Evolutionary conservation across 441 rosid species (phyloP).

Genomic region (Euphorbia celastroides): DNA sequence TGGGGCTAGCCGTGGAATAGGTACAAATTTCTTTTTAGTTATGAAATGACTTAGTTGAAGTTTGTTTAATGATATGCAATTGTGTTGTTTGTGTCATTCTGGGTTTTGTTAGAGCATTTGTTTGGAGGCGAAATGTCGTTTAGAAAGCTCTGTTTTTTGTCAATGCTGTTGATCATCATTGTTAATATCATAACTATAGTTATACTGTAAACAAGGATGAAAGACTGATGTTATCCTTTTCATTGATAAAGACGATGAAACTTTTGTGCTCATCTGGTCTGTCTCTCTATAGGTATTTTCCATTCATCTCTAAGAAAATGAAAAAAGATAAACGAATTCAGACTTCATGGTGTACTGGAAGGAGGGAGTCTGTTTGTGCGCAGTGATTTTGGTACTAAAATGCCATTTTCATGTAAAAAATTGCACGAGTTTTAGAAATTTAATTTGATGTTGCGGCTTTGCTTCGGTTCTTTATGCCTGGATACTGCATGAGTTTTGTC

Average conservation of each 20-base stretch:
- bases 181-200: slow-evolving; percentile 3
- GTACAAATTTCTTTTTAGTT: slow-evolving; percentile 23
- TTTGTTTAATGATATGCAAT: background rate
- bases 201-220: background rate
- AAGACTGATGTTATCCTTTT: background rate
- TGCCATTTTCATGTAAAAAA: too few species aligned
- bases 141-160: background rate
- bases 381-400: background rate
- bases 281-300: too few species aligned
- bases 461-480: background rate
- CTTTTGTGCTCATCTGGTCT: background rate
- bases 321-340: background rate
- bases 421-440: too few species aligned
- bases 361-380: background rate
- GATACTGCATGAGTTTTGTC: background rate
- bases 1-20: slow-evolving; percentile 94
- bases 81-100: background rate
- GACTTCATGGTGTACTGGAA: background rate
- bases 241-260: background rate
- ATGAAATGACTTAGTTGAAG: background rate
- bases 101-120: background rate
- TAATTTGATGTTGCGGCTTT: background rate
- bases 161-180: background rate
- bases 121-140: background rate
- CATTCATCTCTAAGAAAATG: too few species aligned